Evolutionary conservation across 768 basidiomycete genomes (phyloP).

Genomic region (Psilocybe azurescens): DNA sequence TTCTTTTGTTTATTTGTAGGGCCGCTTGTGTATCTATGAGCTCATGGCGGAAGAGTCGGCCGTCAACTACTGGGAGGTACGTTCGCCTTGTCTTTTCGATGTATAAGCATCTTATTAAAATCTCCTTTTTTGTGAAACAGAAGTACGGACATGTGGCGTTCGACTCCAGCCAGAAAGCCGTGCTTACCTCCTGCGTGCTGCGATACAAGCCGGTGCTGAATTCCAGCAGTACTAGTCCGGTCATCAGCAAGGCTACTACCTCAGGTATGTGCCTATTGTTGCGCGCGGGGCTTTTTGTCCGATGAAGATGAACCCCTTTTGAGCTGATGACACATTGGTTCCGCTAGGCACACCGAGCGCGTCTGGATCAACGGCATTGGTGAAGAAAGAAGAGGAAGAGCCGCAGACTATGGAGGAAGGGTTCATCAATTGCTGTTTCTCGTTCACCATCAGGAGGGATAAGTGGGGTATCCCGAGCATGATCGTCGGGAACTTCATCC

Average conservation of each 20-base stretch:
- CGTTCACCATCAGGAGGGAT: constrained; percentile 87
- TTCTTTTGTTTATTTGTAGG: constrained; percentile 43
- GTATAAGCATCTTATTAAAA: not conserved
- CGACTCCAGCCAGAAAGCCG: constrained; percentile 90
- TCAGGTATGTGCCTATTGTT: constrained; percentile 16
- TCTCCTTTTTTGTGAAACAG: constrained; percentile 39
- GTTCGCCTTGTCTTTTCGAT: constrained; percentile 5
- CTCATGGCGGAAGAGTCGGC: constrained; percentile 98
- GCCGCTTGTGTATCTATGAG: constrained; percentile 95
- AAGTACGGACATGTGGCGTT: constrained; percentile 96
- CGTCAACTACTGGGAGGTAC: constrained; percentile 96
- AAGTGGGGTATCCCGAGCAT: constrained; percentile 88
- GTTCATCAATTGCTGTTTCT: constrained; percentile 87
- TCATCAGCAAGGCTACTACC: constrained; percentile 25
- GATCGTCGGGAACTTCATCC: constrained; percentile 91
- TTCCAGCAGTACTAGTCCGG: constrained; percentile 35
- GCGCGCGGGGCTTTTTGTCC: not conserved
- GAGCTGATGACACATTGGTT: not conserved
- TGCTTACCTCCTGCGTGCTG: constrained; percentile 89
- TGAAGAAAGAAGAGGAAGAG: constrained; percentile 33
- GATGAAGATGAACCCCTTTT: not conserved
- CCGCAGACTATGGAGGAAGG: constrained; percentile 63
- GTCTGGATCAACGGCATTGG: constrained; percentile 5
- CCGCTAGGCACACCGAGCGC: constrained; percentile 15
- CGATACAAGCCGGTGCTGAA: constrained; percentile 76